phyloP scores from a whole-genome alignment of 176 grass and related monocot genomes.

The Urochloa ruziziensis region DNA sequence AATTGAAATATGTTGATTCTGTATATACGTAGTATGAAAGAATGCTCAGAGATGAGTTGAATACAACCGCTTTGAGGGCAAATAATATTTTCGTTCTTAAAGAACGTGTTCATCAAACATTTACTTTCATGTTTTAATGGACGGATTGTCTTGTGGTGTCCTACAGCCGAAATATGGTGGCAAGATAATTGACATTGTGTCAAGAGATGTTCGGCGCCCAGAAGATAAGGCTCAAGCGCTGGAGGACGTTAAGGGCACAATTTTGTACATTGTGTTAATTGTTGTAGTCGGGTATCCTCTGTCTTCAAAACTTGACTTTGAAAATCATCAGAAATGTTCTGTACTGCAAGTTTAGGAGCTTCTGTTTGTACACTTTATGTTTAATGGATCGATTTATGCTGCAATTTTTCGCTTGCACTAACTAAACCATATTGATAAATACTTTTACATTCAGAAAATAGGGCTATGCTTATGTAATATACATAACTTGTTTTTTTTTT shows the following conservation, averaged over 20 bases:
- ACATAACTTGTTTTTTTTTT: neutral
- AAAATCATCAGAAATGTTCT: conserved; percentile 7
- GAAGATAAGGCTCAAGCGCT: conserved; percentile 81
- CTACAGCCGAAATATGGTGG: conserved; percentile 91
- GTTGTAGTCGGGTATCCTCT: conserved; percentile 74
- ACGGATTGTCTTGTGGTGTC: conserved; percentile 29
- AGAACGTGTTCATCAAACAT: neutral
- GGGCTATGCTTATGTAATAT: neutral
- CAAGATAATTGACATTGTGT: conserved; percentile 94
- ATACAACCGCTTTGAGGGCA: neutral
- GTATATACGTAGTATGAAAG: neutral
- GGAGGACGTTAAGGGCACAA: conserved; percentile 65
- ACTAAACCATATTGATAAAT: neutral
- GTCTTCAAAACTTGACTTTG: conserved; percentile 21
- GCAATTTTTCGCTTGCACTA: neutral
- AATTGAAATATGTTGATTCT: neutral
- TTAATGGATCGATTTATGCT: conserved; percentile 10
- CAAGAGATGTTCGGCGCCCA: conserved; percentile 63
- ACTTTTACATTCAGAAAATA: neutral
- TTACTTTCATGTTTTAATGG: conserved; percentile 32
- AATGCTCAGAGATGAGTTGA: neutral
- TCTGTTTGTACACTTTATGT: conserved; percentile 16
- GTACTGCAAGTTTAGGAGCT: neutral
- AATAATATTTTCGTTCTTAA: neutral
- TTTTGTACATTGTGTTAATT: conserved; percentile 80